Base-by-base conservation (phyloP, 345 rosid genomes). In the Lepidium sativum region DNA sequence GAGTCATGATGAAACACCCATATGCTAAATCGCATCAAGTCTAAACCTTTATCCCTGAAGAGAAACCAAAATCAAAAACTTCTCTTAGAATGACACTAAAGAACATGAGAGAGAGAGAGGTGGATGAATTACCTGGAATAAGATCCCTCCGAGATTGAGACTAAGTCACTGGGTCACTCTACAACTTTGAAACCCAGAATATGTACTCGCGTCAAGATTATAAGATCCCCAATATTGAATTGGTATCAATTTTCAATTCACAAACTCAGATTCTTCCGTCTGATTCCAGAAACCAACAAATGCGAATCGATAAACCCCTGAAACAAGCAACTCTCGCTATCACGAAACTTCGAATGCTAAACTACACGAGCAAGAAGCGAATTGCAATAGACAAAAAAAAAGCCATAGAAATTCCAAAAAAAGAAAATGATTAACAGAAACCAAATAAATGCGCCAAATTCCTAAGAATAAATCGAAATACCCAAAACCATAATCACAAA, bases 1-100 rank as follows among this genome's bases (percentile, higher is more conserved):
- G 78, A 73, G 71, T 83, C 96, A 83, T 91, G 62, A 45, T 66
- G 79, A 73, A 21, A 75, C 69, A 78, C 69, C 81, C 96, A 92
- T 86, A 76, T 78, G 84, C 79, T 71, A 14, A 57, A 20, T 40
- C 32, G 53, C 75, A 63, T 63, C 4, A 63, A 63, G 59, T 16
- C 60, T 3, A 16, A 61, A 29, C 16, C 57, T 69, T 3, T 8
- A 25, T 7, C 15, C 68, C 63, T 70, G 59, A 54, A 61, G 8
- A 70, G 27, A 16, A 44, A 0, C 8, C 7, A 55, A 27, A 44
- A 49, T 40, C 43, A 69, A 23, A 60, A 7, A 6, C 13, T 49
- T 59, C 17, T 60, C 44, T 33, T 27, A 40, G 16, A 39, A 49
- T 9, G 13, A 56, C 31, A 5, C 0, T 6, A 51, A 42, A 9